These are phyloP conservation scores for Skeletonema grethae DNA, from an alignment of 108 stramenopile species.

Conservation along the genomic window DNA sequence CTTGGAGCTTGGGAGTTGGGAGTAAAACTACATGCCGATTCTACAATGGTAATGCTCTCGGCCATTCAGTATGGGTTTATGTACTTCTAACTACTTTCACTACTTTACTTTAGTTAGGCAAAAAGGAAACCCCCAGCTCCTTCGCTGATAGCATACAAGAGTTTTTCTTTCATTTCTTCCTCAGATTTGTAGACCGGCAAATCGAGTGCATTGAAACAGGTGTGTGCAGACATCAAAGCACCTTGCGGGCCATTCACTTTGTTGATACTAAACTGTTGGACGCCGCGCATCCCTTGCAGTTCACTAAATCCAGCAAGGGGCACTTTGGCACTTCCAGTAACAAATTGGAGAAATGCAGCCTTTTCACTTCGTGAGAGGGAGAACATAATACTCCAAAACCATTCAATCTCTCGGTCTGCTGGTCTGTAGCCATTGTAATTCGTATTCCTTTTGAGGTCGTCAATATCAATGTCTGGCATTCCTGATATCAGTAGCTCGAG, in stretches of 20 bases:
- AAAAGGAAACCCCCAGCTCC: constrained; percentile 83
- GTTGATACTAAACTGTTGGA: constrained; percentile 95
- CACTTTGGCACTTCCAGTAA: constrained; percentile 93
- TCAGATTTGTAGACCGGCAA: constrained; percentile 88
- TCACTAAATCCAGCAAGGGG: constrained; percentile 95
- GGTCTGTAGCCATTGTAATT: constrained; percentile 90
- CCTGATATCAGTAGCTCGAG: constrained; percentile 98
- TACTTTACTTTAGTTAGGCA: constrained; percentile 53
- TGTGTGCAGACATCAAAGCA: constrained; percentile 93
- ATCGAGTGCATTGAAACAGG: constrained; percentile 97
- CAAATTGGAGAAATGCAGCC: constrained; percentile 95
- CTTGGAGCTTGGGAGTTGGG: too few species aligned
- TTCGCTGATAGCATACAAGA: constrained; percentile 92
- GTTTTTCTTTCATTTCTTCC: constrained; percentile 89
- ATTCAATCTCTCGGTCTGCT: constrained; percentile 87
- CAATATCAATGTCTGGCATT: constrained; percentile 94
- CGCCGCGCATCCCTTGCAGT: constrained; percentile 95
- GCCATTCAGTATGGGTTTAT: too few species aligned
- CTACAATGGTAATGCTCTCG: too few species aligned
- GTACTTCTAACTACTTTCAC: too few species aligned
- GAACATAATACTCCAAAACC: constrained; percentile 97
- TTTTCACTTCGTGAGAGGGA: constrained; percentile 87
- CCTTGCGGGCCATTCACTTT: constrained; percentile 72
- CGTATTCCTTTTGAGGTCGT: constrained; percentile 92
- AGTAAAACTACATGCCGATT: too few species aligned